Base-by-base conservation (phyloP, 1,284 basidiomycete species). In the Cryptococcus sp. region DNA sequence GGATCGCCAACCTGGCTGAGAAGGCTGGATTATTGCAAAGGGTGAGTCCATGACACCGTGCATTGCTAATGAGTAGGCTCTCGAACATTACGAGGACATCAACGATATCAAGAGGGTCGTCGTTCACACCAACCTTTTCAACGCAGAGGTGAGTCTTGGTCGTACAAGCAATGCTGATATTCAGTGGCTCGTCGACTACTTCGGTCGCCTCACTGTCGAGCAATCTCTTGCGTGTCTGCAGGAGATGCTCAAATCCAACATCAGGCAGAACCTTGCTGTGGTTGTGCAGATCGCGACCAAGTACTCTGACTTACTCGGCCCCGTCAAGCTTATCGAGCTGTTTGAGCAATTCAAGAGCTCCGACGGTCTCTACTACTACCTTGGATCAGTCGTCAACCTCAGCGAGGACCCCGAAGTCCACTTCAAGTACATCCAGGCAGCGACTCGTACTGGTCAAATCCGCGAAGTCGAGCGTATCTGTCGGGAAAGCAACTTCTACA, bases 341-440 rank as follows among this genome's bases (percentile, higher is more conserved):
- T 99, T 99, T 67, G 96, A 99, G 80, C 87, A 88, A 53, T 99
- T 93, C 86, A 99, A 98, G 85, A 94, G 87, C 62, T 98, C 94
- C 68, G 96, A 99, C 79, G 90, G 93, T 76, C 85, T 99, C 19
- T 99, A 99, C 83, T 99, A 99, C 82, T 94, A 93, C 78, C 86
- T 95, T 60, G 93, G 96, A 48, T 97, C 95, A 7, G 86, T 99
- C 66, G 96, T 99, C 77, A 99, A 99, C 81, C 85, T 99, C 64
- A 92, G 89, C 76, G 86, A 92, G 76, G 96, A 99, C 79, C 85
- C 92, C 17, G 96, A 99, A 79, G 96, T 99, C 3, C 91, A 98
- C 83, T 99, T 98, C 87, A 99, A 99, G 84, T 99, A 99, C 82
- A 98, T 99, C 72, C 96, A 99, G 77, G 96, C 96, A 38, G 96